Conservation (phyloP, 176 grass and related monocot species). For the Juncus effusus region DNA sequence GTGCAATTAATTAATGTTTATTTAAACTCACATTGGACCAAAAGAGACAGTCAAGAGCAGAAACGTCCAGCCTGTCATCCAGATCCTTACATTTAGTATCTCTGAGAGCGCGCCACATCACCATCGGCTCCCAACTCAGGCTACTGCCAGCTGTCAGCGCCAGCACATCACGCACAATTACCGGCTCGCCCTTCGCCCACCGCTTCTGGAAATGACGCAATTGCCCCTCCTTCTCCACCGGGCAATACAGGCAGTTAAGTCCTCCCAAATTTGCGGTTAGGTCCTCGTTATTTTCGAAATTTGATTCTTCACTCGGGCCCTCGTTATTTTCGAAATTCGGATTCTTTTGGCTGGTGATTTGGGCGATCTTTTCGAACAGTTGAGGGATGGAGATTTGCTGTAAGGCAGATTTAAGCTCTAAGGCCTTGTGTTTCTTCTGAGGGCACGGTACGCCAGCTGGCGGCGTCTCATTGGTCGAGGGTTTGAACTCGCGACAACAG, state of each 20-base stretch:
- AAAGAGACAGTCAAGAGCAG: conserved; percentile 67
- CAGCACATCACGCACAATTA: conserved; percentile 64
- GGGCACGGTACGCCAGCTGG: conserved; percentile 68
- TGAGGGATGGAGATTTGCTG: conserved; percentile 35
- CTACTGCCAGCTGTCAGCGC: conserved; percentile 58
- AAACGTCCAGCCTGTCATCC: conserved; percentile 46
- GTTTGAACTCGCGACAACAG: conserved; percentile 59
- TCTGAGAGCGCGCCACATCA: conserved; percentile 88
- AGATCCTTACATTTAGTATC: conserved; percentile 40
- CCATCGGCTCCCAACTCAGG: conserved; percentile 60
- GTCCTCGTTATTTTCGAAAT: conserved; percentile 21
- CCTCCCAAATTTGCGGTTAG: conserved; percentile 44
- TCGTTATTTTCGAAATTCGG: conserved; percentile 19
- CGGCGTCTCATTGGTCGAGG: conserved; percentile 26
- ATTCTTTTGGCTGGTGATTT: conserved; percentile 23
- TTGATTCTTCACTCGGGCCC: conserved; percentile 23
- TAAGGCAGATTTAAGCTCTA: conserved; percentile 51
- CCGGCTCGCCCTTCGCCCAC: conserved; percentile 74
- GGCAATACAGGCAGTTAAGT: conserved; percentile 71
- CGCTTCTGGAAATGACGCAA: conserved; percentile 66
- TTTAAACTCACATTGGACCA: conserved; percentile 54
- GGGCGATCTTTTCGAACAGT: conserved; percentile 42
- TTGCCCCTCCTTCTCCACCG: conserved; percentile 38
- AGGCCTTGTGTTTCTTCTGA: conserved; percentile 59
- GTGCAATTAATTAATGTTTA: too few species aligned